Evolutionary conservation across 2,329 filamentous ascomycete species (phyloP).

Genomic region (Venturia oleaginea): DNA sequence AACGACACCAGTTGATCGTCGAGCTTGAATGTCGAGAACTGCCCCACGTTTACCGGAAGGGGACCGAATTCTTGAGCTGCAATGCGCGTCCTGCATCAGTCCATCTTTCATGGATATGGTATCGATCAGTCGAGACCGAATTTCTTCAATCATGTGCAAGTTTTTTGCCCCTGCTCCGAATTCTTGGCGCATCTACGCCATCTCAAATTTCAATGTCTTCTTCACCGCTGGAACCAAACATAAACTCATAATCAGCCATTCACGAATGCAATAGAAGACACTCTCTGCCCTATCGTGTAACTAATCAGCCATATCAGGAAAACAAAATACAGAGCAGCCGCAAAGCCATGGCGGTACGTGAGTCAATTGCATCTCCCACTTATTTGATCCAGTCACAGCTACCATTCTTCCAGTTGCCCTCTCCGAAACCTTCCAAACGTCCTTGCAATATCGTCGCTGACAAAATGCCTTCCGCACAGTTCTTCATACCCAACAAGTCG

Average conservation of each 20-base stretch:
- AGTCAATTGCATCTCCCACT: not conserved
- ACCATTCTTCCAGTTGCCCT: not conserved
- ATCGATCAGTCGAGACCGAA: too few species aligned
- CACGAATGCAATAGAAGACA: not conserved
- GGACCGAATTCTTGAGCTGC: too few species aligned
- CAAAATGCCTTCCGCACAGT: constrained; percentile 24
- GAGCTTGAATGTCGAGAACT: too few species aligned
- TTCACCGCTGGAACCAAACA: not conserved
- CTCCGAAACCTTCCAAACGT: not conserved
- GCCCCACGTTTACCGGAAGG: too few species aligned
- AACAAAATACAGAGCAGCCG: not conserved
- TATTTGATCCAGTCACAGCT: not conserved
- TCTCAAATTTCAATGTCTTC: not conserved
- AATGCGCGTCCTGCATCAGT: too few species aligned
- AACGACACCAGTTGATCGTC: too few species aligned
- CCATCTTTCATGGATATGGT: too few species aligned
- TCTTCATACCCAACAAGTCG: constrained; percentile 41
- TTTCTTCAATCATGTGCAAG: not conserved
- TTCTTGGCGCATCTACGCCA: not conserved
- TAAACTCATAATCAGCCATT: not conserved
- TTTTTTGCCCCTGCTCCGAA: not conserved
- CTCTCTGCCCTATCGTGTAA: not conserved
- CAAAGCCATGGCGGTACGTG: constrained; percentile 1
- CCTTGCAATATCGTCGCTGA: not conserved
- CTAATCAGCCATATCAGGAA: not conserved